Evolutionary conservation across 768 basidiomycete species (phyloP), one percentile per base, ranked within the genome.

Genomic region (Collybia sordida): DNA sequence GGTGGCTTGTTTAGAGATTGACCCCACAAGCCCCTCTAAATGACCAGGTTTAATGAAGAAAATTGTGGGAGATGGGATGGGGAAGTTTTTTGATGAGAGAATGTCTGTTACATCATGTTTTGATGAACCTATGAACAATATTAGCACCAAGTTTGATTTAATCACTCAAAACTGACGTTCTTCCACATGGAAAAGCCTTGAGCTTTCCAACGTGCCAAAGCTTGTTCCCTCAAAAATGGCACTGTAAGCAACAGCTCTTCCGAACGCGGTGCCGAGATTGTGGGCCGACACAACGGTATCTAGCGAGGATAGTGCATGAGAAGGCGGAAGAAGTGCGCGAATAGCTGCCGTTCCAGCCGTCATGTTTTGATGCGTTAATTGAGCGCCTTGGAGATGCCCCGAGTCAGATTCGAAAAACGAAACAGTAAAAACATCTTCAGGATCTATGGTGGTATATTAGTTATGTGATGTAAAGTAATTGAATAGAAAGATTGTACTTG

Each of bases 341-440:
- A 83, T 72, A 3, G 88, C 88, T 0, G 91, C 83, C n/a, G 94
- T 86, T 27, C 91, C 94, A 3, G 94, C 90, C 2, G 92, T 95
- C 50, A 96, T 62, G 55, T 93, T 93, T 64, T 88, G 79, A 63
- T 93, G 90, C 0, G 90, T 90, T 25, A 94, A 69, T 51, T 84
- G 83, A 6, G 78, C 79, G 19, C 79, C 86, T 49, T 78, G 79
- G 6, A 86, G 62, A 34, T 75, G 71, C 27, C 86, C 80, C 17
- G 74, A 68, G 17, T 75, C 58, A 1, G 74, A 72, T 56, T 75
- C 70, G 56, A 77, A 86, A 74, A 85, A 89, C 1, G 84, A 77
- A 4, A 89, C 75, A 2, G 85, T 85, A 60, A 85, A 86, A 4
- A 88, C 72, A 54, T 90, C 84, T 43, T 65, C 69, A 2, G 84